Evolutionary conservation across 2,329 filamentous ascomycete species (phyloP).

Genomic region (Cordyceps militaris): DNA sequence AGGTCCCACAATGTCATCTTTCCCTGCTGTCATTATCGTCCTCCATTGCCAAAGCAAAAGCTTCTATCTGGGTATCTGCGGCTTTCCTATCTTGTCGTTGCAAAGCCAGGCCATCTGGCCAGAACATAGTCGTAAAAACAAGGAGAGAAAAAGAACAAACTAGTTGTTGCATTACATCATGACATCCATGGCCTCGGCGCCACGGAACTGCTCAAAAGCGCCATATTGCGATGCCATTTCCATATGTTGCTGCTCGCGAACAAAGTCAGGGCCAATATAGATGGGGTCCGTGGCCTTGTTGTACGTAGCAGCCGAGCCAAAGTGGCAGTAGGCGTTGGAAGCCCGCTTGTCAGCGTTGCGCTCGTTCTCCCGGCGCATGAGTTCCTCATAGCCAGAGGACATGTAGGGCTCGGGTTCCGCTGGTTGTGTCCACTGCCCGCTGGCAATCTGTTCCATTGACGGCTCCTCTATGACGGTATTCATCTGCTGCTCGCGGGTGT

Average conservation of each 20-base stretch:
- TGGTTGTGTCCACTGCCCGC: slow-evolving; percentile 45
- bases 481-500: slow-evolving; percentile 39
- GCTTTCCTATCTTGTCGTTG: slow-evolving; percentile 4
- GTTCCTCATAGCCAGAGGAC: slow-evolving; percentile 67
- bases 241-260: slow-evolving; percentile 43
- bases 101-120: not conserved
- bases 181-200: slow-evolving; percentile 40
- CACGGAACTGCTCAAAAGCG: slow-evolving; percentile 44
- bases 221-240: slow-evolving; percentile 65
- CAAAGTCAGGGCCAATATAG: slow-evolving; percentile 46
- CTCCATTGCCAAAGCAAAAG: not conserved
- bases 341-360: slow-evolving; percentile 26
- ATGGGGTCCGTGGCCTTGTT: slow-evolving; percentile 59
- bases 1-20: not conserved
- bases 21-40: not conserved
- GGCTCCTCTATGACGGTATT: slow-evolving; percentile 45
- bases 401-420: slow-evolving; percentile 73
- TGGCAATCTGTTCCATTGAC: slow-evolving; percentile 42
- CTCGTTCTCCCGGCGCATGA: slow-evolving; percentile 59
- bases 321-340: slow-evolving; percentile 38
- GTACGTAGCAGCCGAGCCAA: slow-evolving; percentile 40
- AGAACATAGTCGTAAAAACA: not conserved
- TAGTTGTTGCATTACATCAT: slow-evolving; percentile 26
- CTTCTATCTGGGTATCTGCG: slow-evolving; percentile 9
- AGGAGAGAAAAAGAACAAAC: not conserved